Evolutionary conservation across 2,329 filamentous ascomycete genomes (phyloP), one percentile per base, ranked within the genome.

Genomic region (Colletotrichum gloeosporioides): DNA sequence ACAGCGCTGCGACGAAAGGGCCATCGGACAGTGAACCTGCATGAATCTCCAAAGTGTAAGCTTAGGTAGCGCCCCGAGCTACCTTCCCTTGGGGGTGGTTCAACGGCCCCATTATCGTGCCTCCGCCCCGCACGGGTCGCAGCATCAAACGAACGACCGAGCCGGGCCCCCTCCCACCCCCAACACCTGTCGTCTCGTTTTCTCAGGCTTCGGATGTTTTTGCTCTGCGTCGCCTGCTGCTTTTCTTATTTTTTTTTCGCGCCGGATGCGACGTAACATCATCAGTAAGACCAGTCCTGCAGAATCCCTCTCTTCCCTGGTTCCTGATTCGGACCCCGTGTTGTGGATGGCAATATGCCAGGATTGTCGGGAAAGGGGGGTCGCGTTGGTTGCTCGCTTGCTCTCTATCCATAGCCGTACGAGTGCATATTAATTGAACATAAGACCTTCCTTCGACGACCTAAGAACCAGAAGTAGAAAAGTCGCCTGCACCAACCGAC

Each of bases 111-210:
- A 49, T 12, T n/a, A 29, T 29, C 8, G 44, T 10, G 36, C 62
- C 62, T 34, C 63, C 34, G 5, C 71, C 57, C 39, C 66, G 49
- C 67, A 49, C 49, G 59, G 49, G 72, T 49, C 36, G 18, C 49
- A 36, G 69, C 68, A 59, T 71, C 61, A 62, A 62, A 71, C 72
- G 61, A 72, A 72, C 68, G 34, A 53, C 29, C 22, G 44, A 22
- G 39, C 66, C 13, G 25, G 44, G 44, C n/a, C 44, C 44, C 44
- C 44, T 53, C 44, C 44, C n/a, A 53, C n/a, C 44, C 44, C 44
- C 44, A 53, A 53, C 44, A 57, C 36, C 39, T 69, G 57, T 73
- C 71, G 65, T 71, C 67, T 65, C 61, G 44, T 67, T 39, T 64
- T 53, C 29, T 15, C 34, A 16, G 34, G 39, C 66, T 57, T 61